Base-by-base conservation (phyloP, 257 asterid species). In the Verbena officinalis region DNA sequence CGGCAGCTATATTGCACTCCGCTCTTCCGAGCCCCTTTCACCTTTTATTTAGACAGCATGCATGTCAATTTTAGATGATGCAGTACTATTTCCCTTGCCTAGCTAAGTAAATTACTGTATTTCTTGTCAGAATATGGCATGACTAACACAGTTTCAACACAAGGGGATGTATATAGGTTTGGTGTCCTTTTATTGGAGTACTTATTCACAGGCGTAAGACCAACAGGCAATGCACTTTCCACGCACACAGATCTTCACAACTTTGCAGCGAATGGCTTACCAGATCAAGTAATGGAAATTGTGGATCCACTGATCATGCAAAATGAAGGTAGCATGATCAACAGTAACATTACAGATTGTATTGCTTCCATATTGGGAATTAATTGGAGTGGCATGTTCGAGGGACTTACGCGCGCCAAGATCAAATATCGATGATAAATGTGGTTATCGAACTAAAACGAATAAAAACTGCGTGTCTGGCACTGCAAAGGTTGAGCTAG, bases 161-260 rank as follows among this genome's bases (percentile, higher is more conserved):
- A 56, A 9, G 81, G 78, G 15, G 78, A 79, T 52, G 65, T 55
- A 7, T 75, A 71, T 6, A 71, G 76, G 48, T 71, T 52, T 7
- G 78, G 78, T 0, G 72, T 79, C 9, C 15, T 79, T 9, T 19
- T 75, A 1, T 24, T 78, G 36, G 80, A 78, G 65, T n/a, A n/a
- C n/a, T 67, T 79, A 38, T 75, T 75, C 38, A 68, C 72, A 0
- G 66, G 62, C 7, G 68, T 6, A 64, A 59, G 72, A 10, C 77
- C 81, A 10, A 79, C 74, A 0, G 45, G 69, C 38, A 74, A 72
- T 15, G 27, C 21, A 15, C 57, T 67, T 12, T 7, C 12, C 5
- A 65, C 55, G 2, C 12, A 31, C 11, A 14, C 12, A 30, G 7
- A 30, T 30, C 36, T 30, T 30, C 36, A 30, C 36, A 7, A 30